These are phyloP conservation scores for Acacia confusa DNA, from an alignment of 306 rosid species.

Conservation along the genomic window DNA sequence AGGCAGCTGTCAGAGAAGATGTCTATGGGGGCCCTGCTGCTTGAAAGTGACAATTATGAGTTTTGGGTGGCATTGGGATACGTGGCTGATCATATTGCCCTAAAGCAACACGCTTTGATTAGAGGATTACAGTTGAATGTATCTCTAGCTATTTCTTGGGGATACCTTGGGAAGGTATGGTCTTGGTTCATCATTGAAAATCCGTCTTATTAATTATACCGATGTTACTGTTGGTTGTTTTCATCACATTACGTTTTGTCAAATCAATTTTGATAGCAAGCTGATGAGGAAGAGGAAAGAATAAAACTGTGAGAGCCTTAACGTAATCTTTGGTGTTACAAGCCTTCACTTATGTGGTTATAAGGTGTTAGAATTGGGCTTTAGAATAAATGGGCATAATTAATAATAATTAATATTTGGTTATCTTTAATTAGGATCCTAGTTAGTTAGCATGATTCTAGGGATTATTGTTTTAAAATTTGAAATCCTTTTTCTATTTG, in stretches of 20 bases:
- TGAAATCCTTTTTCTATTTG: too few relatives aligned
- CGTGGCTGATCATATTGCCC: constrained; percentile 57
- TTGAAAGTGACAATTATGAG: constrained; percentile 84
- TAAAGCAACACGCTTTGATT: constrained; percentile 86
- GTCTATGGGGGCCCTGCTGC: constrained; percentile 87
- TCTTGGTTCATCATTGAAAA: constrained; percentile 24
- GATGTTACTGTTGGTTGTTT: background rate
- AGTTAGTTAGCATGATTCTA: too few relatives aligned
- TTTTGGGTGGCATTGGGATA: constrained; percentile 91
- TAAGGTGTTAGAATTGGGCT: background rate
- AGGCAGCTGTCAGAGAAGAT: constrained; percentile 81
- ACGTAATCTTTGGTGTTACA: constrained; percentile 16
- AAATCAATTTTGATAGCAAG: constrained; percentile 4
- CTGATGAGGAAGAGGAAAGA: background rate
- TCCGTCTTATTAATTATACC: background rate
- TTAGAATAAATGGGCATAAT: too few relatives aligned
- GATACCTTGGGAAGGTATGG: constrained; percentile 89
- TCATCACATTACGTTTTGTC: background rate
- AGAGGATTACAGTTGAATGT: constrained; percentile 83
- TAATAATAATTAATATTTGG: too few relatives aligned
- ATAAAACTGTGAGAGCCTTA: background rate
- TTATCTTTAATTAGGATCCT: too few relatives aligned
- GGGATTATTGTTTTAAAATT: too few relatives aligned
- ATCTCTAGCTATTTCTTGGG: constrained; percentile 88
- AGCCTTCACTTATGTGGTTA: background rate